Percentiles rank a stretch among this genome's conserved stretches.
These are phyloP conservation scores for Coemansia sp. DNA, from an alignment of 192 early-diverging fungal genomes.

Conservation along the genomic window DNA sequence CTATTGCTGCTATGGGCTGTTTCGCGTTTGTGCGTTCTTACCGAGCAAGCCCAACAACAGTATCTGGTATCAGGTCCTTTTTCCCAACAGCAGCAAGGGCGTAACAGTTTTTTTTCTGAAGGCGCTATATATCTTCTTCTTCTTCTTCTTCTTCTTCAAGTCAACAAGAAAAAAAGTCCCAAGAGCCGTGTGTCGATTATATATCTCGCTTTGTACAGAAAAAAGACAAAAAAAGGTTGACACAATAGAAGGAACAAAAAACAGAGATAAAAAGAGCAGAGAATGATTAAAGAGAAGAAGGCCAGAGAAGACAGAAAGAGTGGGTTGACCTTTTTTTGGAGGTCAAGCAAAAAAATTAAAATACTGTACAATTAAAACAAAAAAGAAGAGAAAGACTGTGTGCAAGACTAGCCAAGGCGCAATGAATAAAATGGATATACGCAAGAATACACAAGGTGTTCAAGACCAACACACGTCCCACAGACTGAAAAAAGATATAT, in stretches of 20 bases:
- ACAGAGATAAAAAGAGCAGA: slow-evolving; percentile 11
- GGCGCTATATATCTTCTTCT: not conserved
- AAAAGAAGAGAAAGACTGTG: slow-evolving; percentile 2
- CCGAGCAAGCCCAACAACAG: not conserved
- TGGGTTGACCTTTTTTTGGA: slow-evolving; percentile 3
- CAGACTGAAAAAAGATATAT: not conserved
- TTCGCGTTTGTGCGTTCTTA: not conserved
- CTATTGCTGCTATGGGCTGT: not conserved
- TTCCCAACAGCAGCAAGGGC: not conserved
- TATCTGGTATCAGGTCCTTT: not conserved
- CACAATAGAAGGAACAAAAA: not conserved
- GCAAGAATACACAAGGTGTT: not conserved
- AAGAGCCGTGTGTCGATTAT: not conserved
- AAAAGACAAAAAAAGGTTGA: slow-evolving; percentile 3
- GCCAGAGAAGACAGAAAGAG: not conserved
- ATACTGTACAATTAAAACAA: slow-evolving; percentile 9
- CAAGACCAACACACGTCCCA: slow-evolving; percentile 2
- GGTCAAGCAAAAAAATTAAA: slow-evolving; percentile 1
- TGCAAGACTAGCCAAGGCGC: not conserved
- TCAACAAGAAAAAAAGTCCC: not conserved
- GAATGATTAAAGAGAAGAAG: slow-evolving; percentile 13
- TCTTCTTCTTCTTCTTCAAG: too few relatives aligned
- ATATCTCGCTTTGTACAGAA: not conserved
- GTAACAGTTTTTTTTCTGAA: not conserved
- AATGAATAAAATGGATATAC: slow-evolving; percentile 6